Base-by-base conservation (phyloP, 345 rosid genomes). In the Aquilaria sinensis region DNA sequence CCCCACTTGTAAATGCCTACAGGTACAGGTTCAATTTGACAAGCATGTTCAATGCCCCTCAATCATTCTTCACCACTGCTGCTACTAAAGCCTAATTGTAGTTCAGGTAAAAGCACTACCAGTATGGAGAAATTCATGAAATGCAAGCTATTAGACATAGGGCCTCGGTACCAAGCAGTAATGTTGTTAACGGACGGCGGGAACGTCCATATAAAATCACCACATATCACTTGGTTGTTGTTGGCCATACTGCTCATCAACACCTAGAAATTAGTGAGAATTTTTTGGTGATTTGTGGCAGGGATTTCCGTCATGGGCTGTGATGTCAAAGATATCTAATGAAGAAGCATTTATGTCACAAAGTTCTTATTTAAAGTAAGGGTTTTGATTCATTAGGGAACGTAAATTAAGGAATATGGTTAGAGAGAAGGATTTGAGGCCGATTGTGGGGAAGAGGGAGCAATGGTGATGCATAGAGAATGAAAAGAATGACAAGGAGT, bases 241-340 rank as follows among this genome's bases (percentile, higher is more conserved):
- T 62, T 79, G 11, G 91, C 75, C 70, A 87, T 89, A 14, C 96
- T 65, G 10, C 23, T 23, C 23, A 23, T 23, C 23, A 87, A 67
- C 97, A 93, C 90, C 98, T 94, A 93, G 70, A 93, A 84, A 67
- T 93, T 93, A 0, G 85, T 91, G 5, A 96, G 96, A 53, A 84
- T 78, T 62, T 88, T 94, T 0, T 77, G 70, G 47, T 81, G 91
- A 32, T 74, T 78, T 0, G 87, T 81, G 23, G 23, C 23, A 15
- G 89, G 81, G 16, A 85, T 74, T 13, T 83, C 68, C 82, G 47
- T 91, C 89, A 41, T 65, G 72, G 23, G 1, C 23, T 6, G 23
- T 23, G 9, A 73, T 70, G 53, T 78, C 87, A 3, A 85, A 72
- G 13, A 81, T 57, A 10, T 85, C 85, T 49, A 82, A 62, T 2